Base-by-base conservation (phyloP, 495 filamentous ascomycete genomes). In the Lasiosphaeriaceae sp. region DNA sequence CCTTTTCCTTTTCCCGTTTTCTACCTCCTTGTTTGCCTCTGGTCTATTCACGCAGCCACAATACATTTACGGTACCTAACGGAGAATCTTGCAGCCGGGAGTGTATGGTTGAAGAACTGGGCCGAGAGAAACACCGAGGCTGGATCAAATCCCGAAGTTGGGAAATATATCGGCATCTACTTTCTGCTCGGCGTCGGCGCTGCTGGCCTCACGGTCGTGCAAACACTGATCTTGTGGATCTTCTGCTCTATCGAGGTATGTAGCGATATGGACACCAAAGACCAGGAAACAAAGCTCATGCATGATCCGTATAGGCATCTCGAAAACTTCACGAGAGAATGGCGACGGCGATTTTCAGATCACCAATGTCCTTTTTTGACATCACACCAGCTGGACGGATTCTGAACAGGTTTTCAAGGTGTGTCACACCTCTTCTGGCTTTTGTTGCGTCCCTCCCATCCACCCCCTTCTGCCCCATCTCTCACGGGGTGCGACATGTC, bases 341-440 rank as follows among this genome's bases (percentile, higher is more conserved):
- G 95, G 95, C 95, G 44, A 92, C 88, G 62, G 90, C 95, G 6
- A 97, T 97, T 63, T 99, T 99, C 79, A 85, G 94, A 66, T 94
- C 91, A 16, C 95, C 95, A 22, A 99, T 99, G 95, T 91, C 83
- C 63, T 99, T 99, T 73, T 99, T 99, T 62, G 95, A 99, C 71
- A 96, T 93, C 11, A 99, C 94, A 2, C 94, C 94, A n/a, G 90
- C 92, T 54, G 95, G 95, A 17, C 85, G 95, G 19, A 97, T 99
- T 63, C 78, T 99, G 41, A 99, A 99, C 67, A 81, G 95, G 47
- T 99, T 99, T 69, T 97, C 93, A 3, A 96, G 88, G 85, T 88
- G 69, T 59, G 82, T 23, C 50, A 44, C 44, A 9, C 55, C 45
- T 45, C 44, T 34, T 43, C 37, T 43, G 49, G 47, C 21, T 19